Evolutionary conservation across 495 filamentous ascomycete genomes (phyloP).

Genomic region (Entonaema liquescens): DNA sequence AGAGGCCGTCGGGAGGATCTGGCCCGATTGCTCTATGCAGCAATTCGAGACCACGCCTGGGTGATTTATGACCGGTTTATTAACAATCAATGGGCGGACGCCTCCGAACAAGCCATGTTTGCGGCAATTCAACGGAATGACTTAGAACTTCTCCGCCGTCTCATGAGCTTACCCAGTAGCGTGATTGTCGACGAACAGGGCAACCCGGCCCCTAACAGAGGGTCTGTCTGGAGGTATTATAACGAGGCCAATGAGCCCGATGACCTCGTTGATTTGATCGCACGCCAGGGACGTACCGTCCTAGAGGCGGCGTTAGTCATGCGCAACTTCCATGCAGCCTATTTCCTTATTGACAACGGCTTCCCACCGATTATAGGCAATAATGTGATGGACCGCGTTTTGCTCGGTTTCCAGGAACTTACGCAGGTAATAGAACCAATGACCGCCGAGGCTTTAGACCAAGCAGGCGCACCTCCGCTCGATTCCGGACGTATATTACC

Average conservation of each 20-base stretch:
- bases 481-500: neutral
- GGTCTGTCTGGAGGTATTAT: neutral
- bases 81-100: neutral
- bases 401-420: neutral
- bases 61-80: neutral
- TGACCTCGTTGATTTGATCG: neutral
- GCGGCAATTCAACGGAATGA: neutral
- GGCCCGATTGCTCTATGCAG: neutral
- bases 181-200: neutral
- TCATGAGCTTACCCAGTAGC: neutral
- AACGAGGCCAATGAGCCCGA: too few species aligned
- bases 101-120: neutral
- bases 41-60: neutral
- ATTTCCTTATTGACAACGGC: neutral
- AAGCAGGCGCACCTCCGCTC: neutral
- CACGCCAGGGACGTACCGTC: neutral
- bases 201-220: neutral
- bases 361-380: neutral
- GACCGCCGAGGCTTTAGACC: neutral
- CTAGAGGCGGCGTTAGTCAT: neutral
- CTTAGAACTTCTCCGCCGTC: neutral
- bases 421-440: neutral
- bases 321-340: neutral
- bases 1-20: neutral
- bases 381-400: neutral